Conservation (phyloP, 164 flowering plant genomes). For the Stephania yunnanensis region DNA sequence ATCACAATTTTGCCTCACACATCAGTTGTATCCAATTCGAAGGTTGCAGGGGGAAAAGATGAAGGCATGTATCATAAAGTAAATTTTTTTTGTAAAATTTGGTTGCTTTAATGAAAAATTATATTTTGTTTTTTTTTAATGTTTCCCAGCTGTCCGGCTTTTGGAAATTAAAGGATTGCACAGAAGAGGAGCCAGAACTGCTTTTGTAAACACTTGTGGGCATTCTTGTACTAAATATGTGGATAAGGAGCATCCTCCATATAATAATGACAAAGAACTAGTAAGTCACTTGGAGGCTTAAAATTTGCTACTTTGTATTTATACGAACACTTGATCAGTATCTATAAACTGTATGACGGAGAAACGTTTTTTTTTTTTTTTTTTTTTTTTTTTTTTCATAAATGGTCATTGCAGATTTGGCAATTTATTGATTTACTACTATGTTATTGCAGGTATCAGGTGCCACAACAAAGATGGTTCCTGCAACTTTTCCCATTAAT, state of each 20-base stretch:
- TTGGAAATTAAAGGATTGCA: constrained; percentile 8
- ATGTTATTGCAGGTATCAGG: constrained; percentile 17
- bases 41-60: constrained; percentile 11
- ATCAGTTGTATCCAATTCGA: constrained; percentile 9
- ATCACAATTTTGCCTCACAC: constrained; percentile 6
- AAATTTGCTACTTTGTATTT: background rate
- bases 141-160: constrained; percentile 1
- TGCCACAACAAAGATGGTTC: constrained; percentile 2
- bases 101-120: background rate
- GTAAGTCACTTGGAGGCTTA: background rate
- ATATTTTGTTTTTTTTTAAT: background rate
- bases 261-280: background rate
- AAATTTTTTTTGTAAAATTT: background rate
- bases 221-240: constrained; percentile 13
- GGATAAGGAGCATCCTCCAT: background rate
- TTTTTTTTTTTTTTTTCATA: no score
- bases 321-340: background rate
- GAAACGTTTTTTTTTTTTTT: no score
- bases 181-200: constrained; percentile 12
- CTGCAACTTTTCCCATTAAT: constrained; percentile 15
- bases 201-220: constrained; percentile 14
- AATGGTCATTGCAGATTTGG: background rate
- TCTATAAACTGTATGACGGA: background rate
- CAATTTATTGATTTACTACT: background rate
- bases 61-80: constrained; percentile 12